Percentiles rank a stretch among this genome's conserved stretches.
Conservation (phyloP, 352 stramenopile genomes). For the Globisporangium takayamanum region DNA sequence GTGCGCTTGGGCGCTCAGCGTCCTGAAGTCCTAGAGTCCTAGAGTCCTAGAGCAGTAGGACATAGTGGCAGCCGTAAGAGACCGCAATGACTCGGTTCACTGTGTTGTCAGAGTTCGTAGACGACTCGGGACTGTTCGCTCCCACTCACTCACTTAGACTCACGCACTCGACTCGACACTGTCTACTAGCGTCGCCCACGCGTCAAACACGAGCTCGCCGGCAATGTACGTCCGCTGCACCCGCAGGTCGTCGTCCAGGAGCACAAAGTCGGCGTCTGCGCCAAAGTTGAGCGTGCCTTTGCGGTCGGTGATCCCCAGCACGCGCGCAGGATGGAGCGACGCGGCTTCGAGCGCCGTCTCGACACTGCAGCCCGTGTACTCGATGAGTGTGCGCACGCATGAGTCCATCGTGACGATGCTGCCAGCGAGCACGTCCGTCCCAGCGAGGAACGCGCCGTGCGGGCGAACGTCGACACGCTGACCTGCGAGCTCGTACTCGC, state of each 20-base stretch:
- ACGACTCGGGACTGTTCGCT: not conserved
- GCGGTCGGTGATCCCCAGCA: constrained; percentile 42
- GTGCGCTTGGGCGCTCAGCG: too few species aligned
- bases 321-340: constrained; percentile 66
- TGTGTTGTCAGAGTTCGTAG: not conserved
- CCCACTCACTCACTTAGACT: not conserved
- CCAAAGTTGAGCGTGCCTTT: constrained; percentile 77
- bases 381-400: constrained; percentile 69
- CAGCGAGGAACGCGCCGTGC: constrained; percentile 39
- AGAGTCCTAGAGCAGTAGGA: not conserved
- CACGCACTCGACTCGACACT: not conserved
- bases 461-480: constrained; percentile 51
- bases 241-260: constrained; percentile 64
- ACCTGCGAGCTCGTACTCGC: constrained; percentile 65
- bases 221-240: constrained; percentile 74
- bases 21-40: not conserved
- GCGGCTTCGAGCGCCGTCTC: constrained; percentile 71
- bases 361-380: constrained; percentile 78
- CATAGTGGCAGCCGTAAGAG: not conserved
- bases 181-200: not conserved
- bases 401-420: constrained; percentile 80
- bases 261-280: constrained; percentile 74
- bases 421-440: constrained; percentile 81
- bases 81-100: not conserved
- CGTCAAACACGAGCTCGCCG: constrained; percentile 52